phyloP scores from a whole-genome alignment of 2,329 filamentous ascomycete species.

The Epichloe baconii region DNA sequence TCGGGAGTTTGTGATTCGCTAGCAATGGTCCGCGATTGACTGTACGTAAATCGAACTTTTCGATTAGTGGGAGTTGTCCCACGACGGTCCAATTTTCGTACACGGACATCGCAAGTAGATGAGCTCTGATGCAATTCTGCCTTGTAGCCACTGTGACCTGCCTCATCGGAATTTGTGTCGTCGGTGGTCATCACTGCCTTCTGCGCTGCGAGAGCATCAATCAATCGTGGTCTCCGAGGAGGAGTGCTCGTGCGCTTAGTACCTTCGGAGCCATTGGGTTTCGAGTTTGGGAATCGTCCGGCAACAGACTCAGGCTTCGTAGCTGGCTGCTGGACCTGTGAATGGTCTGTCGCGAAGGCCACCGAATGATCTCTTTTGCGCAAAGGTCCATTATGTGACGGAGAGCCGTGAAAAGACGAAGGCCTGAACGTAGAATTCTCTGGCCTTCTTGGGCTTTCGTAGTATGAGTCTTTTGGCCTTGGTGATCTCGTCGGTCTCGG shows the following conservation, averaged over 20 bases:
- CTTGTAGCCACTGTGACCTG: background rate
- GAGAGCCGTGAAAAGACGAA: background rate
- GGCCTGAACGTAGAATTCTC: background rate
- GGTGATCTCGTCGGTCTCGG: background rate
- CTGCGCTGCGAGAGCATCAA: conserved; percentile 10
- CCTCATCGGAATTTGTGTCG: background rate
- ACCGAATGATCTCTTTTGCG: conserved; percentile 4
- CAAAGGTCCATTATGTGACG: background rate
- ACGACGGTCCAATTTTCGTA: conserved; percentile 15
- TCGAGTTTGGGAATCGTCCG: background rate
- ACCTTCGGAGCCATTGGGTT: background rate
- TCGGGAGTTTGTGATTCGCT: conserved; percentile 15
- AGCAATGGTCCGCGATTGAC: conserved; percentile 19
- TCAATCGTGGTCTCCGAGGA: conserved; percentile 7
- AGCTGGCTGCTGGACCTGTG: background rate
- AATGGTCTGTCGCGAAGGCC: conserved; percentile 1
- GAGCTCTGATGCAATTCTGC: background rate
- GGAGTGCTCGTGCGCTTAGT: background rate
- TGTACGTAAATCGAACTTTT: conserved; percentile 24
- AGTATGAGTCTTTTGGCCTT: background rate
- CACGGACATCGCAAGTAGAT: conserved; percentile 7
- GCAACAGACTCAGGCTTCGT: background rate
- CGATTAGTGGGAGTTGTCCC: conserved; percentile 14
- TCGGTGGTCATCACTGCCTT: background rate
- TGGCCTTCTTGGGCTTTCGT: background rate